Evolutionary conservation across 1,284 basidiomycete genomes (phyloP).

Genomic region (Malassezia arunalokei): DNA sequence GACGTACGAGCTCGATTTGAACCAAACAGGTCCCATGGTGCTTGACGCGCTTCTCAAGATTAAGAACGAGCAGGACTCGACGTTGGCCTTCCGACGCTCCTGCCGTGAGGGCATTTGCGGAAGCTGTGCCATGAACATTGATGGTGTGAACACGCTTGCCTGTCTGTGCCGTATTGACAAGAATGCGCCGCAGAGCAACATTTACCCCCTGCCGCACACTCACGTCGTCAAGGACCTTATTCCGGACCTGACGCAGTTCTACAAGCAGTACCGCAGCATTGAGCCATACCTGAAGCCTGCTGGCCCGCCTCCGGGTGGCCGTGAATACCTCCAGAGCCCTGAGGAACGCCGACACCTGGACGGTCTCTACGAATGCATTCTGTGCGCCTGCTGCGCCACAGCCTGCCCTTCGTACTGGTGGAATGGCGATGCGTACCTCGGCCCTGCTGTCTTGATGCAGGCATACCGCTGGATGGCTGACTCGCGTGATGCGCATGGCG

Average conservation of each 20-base stretch:
- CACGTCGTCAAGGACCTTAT: conserved; percentile 99
- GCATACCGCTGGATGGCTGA: conserved; percentile 88
- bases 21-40: conserved; percentile 92
- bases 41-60: conserved; percentile 87
- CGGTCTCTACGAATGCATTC: conserved; percentile 71
- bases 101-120: conserved; percentile 98
- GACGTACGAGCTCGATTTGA: conserved; percentile 82
- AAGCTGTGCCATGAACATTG: conserved; percentile 97
- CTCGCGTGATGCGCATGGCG: conserved; percentile 70
- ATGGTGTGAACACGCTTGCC: conserved; percentile 86
- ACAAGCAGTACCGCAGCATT: conserved; percentile 99
- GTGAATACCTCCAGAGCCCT: conserved; percentile 71
- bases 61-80: conserved; percentile 95
- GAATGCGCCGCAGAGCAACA: conserved; percentile 60
- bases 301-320: conserved; percentile 47
- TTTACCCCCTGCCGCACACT: conserved; percentile 99
- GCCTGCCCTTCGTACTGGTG: conserved; percentile 90
- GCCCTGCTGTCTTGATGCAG: conserved; percentile 83
- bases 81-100: conserved; percentile 86
- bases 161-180: conserved; percentile 92
- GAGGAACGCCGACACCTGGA: conserved; percentile 93
- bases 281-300: conserved; percentile 51
- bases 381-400: conserved; percentile 65
- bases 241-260: conserved; percentile 72
- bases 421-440: conserved; percentile 97